phyloP scores from a whole-genome alignment of 768 basidiomycete species.

The Pulveroboletus ravenelii region DNA sequence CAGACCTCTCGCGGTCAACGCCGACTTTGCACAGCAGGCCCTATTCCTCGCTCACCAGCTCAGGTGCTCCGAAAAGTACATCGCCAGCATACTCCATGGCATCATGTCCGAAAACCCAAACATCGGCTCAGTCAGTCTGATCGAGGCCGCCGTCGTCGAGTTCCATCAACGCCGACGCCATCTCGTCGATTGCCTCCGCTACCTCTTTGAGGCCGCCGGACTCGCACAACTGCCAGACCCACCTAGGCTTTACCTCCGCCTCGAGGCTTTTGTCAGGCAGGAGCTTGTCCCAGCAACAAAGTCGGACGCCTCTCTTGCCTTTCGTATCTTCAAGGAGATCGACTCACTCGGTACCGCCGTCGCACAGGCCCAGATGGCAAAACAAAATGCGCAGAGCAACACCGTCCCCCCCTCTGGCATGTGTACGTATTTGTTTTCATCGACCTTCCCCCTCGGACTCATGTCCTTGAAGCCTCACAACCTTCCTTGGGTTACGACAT shows the following conservation, averaged over 20 bases:
- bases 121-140: constrained; percentile 46
- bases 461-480: constrained; percentile 32
- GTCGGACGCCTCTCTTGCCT: constrained; percentile 42
- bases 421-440: constrained; percentile 34
- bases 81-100: constrained; percentile 63
- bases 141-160: constrained; percentile 63
- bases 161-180: constrained; percentile 68
- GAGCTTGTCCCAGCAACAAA: constrained; percentile 46
- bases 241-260: constrained; percentile 45
- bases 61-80: constrained; percentile 75
- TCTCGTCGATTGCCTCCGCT: constrained; percentile 65
- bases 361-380: constrained; percentile 48
- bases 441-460: background rate
- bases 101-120: constrained; percentile 66
- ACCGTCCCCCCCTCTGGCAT: constrained; percentile 53
- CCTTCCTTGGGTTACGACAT: constrained; percentile 61
- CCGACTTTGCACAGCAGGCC: constrained; percentile 73
- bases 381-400: constrained; percentile 55
- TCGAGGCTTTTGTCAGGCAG: constrained; percentile 50
- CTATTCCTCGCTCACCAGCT: constrained; percentile 79
- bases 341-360: constrained; percentile 54
- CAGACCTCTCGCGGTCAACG: constrained; percentile 65
- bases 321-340: constrained; percentile 58
- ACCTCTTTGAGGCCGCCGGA: constrained; percentile 60
- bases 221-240: constrained; percentile 41